Base-by-base conservation (phyloP, 2,329 filamentous ascomycete genomes). In the Penicillium italicum region DNA sequence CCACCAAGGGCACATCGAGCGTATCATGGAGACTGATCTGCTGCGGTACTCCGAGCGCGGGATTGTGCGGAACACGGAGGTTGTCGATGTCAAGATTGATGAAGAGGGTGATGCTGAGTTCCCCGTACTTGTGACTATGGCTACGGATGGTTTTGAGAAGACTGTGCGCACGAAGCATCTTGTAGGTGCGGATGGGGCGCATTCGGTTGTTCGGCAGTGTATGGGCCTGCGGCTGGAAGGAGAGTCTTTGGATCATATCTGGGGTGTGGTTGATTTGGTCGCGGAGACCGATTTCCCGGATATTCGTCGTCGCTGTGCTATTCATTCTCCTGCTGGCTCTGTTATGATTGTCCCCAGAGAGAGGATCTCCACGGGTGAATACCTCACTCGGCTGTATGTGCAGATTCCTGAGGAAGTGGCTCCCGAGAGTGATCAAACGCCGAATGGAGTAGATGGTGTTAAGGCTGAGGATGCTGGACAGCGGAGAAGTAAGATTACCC, bases 301-400 rank as follows among this genome's bases (percentile, higher is more conserved):
- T 67, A 89, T 91, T 65, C 87, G 89, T 78, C 87, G 88, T 79
- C 87, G 88, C 77, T 88, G 85, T 65, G 88, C 86, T 0, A 88
- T 91, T 56, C 88, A 90, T 69, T 90, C 87, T 4, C 79, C 83
- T 47, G 78, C 86, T 55, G 88, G 88, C 1, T 90, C 87, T 20
- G 85, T 91, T 66, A 89, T 92, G 83, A 84, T 91, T 9, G 91
- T 92, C 50, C 89, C 88, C 0, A 80, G 87, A 22, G 87, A 90
- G 69, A 77, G 77, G 1, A 80, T 82, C 53, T 72, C 72, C 22
- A 73, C 82, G 55, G 82, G 85, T 57, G 82, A 88, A 73, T 86
- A 88, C 44, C 81, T 87, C 11, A 80, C 89, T 20, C 87, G 89
- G 62, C 83, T 90, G 52, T 88, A 90, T 60, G 74, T 77, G 18